Evolutionary conservation across 768 basidiomycete genomes (phyloP).

Genomic region (Dioszegia aurantiaca): DNA sequence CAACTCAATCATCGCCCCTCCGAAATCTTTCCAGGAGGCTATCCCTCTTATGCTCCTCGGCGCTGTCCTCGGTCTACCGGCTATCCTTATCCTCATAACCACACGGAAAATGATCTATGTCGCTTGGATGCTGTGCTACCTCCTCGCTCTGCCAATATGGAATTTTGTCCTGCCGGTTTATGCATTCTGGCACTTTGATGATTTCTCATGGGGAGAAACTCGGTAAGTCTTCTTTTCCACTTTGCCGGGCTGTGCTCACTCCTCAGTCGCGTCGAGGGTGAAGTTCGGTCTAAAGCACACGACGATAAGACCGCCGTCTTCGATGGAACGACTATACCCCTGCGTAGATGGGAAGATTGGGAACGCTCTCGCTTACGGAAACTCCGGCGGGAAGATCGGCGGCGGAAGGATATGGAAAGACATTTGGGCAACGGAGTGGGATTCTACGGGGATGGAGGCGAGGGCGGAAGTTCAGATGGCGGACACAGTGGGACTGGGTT

Average conservation of each 20-base stretch:
- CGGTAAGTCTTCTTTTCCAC: constrained; percentile 59
- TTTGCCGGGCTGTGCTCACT: background rate
- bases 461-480: constrained; percentile 11
- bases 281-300: constrained; percentile 72
- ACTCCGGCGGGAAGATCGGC: constrained; percentile 66
- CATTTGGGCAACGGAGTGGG: constrained; percentile 45
- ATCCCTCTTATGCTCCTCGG: constrained; percentile 86
- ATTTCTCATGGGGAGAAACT: constrained; percentile 99
- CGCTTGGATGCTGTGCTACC: constrained; percentile 96
- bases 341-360: constrained; percentile 99
- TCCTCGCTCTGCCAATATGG: constrained; percentile 90
- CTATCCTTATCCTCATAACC: constrained; percentile 85
- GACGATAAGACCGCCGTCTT: constrained; percentile 59
- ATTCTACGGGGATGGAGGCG: constrained; percentile 18
- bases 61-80: constrained; percentile 90
- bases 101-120: constrained; percentile 93
- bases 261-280: constrained; percentile 87
- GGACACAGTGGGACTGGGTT: constrained; percentile 20
- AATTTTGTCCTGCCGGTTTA: constrained; percentile 91
- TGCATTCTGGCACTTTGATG: constrained; percentile 99
- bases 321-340: constrained; percentile 67
- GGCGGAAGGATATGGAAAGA: constrained; percentile 76
- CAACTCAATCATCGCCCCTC: constrained; percentile 74
- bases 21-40: constrained; percentile 79
- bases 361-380: constrained; percentile 92